phyloP scores from a whole-genome alignment of 1,284 basidiomycete species.

The Somion occarium region DNA sequence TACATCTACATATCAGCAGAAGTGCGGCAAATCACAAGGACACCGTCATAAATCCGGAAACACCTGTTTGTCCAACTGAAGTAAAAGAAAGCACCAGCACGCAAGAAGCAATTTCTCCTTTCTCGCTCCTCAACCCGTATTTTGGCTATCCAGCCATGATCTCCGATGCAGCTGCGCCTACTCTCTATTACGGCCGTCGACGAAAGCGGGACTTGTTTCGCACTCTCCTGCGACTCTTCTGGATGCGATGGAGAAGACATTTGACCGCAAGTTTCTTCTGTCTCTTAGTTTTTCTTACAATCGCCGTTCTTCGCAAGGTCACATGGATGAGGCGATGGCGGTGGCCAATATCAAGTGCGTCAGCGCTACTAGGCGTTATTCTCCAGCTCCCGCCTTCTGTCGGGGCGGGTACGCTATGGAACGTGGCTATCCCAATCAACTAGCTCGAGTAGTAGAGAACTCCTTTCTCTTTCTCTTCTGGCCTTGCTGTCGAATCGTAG shows the following conservation, averaged over 20 bases:
- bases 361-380: background rate
- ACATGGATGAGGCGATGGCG: slow-evolving; percentile 6
- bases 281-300: slow-evolving; percentile 14
- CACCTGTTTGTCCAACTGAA: background rate
- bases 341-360: slow-evolving; percentile 4
- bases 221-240: slow-evolving; percentile 62
- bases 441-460: too few species aligned
- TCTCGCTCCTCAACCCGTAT: slow-evolving; percentile 70
- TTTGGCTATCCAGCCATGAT: slow-evolving; percentile 67
- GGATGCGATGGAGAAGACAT: slow-evolving; percentile 54
- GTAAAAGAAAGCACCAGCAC: background rate
- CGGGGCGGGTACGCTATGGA: background rate
- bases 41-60: background rate
- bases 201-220: slow-evolving; percentile 68
- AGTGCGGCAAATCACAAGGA: background rate
- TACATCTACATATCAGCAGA: slow-evolving; percentile 22
- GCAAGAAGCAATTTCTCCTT: slow-evolving; percentile 30
- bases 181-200: slow-evolving; percentile 53
- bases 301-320: slow-evolving; percentile 13
- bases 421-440: background rate
- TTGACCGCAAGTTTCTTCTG: slow-evolving; percentile 30
- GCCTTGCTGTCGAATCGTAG: too few species aligned
- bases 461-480: too few species aligned
- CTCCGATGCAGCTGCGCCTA: slow-evolving; percentile 21
- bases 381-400: slow-evolving; percentile 2